Conservation (phyloP, 345 rosid species). For the Populus nigra region DNA sequence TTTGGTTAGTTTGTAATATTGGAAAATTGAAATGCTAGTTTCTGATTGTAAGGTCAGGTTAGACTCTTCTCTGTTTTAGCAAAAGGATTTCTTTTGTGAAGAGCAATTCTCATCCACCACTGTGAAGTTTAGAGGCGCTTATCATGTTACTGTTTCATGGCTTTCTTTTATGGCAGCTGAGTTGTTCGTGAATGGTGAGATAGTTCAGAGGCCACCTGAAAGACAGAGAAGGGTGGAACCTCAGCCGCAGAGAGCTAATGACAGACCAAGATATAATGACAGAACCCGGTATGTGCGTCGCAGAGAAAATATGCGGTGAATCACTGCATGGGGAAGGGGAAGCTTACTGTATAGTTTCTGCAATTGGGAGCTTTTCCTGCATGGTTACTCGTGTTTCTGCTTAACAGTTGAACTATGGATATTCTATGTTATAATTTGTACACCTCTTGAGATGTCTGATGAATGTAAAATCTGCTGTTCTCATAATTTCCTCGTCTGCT, state of each 20-base stretch:
- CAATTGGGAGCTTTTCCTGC: background rate
- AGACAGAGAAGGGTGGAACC: constrained; percentile 92
- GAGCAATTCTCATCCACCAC: background rate
- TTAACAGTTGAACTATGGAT: background rate
- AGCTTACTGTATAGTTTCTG: constrained; percentile 25
- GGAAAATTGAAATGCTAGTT: no score
- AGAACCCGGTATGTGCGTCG: constrained; percentile 87
- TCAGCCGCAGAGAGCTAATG: constrained; percentile 89
- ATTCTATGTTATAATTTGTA: background rate
- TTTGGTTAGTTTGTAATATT: no score
- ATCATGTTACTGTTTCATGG: background rate
- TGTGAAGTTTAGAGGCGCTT: background rate
- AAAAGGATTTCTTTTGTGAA: background rate
- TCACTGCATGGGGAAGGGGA: background rate
- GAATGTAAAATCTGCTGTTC: background rate
- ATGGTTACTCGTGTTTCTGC: background rate
- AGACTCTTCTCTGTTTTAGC: no score
- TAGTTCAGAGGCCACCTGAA: constrained; percentile 89
- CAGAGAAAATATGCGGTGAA: constrained; percentile 63
- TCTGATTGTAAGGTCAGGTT: no score
- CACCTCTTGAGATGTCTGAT: background rate
- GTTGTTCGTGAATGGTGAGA: constrained; percentile 88
- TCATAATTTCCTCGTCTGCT: background rate
- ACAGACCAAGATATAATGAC: constrained; percentile 98
- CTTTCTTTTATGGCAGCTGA: constrained; percentile 59